Percentiles rank a stretch among this genome's conserved stretches.
phyloP scores from a whole-genome alignment of 2,329 filamentous ascomycete genomes.

The Verticillium zaregamsianum region DNA sequence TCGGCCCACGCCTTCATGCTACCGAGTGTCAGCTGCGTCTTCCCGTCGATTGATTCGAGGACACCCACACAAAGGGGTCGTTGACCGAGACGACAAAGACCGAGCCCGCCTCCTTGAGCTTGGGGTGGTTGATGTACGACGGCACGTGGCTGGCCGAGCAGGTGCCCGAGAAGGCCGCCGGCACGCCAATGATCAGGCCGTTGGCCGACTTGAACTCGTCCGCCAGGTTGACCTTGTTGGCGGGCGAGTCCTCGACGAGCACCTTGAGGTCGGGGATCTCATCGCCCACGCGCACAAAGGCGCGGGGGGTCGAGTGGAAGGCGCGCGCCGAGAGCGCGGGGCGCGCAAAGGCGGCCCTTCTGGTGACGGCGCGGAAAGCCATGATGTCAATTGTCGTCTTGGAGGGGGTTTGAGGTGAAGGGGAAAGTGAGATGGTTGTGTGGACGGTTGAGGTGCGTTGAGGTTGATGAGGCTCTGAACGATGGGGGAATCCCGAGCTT shows the following conservation, averaged over 20 bases:
- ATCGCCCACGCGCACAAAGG: slow-evolving; percentile 73
- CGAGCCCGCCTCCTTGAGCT: slow-evolving; percentile 73
- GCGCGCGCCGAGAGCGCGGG: slow-evolving; percentile 24
- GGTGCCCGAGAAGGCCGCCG: slow-evolving; percentile 65
- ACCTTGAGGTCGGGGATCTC: slow-evolving; percentile 71
- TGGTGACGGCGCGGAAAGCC: slow-evolving; percentile 31
- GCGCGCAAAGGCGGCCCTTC: slow-evolving; percentile 25
- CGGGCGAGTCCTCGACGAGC: slow-evolving; percentile 80
- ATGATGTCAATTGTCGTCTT: slow-evolving; percentile 17
- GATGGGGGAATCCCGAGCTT: neutral
- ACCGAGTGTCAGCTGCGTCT: slow-evolving; percentile 7
- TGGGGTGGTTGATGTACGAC: slow-evolving; percentile 76
- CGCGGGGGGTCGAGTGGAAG: slow-evolving; percentile 63
- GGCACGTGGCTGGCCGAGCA: slow-evolving; percentile 70
- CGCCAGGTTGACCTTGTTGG: slow-evolving; percentile 84
- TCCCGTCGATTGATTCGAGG: neutral
- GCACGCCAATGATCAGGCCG: slow-evolving; percentile 81
- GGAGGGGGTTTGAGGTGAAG: neutral
- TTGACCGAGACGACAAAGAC: slow-evolving; percentile 93
- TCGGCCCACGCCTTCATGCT: slow-evolving; percentile 90
- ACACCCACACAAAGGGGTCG: slow-evolving; percentile 83
- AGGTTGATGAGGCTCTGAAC: neutral
- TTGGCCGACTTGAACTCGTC: slow-evolving; percentile 67
- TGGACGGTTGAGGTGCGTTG: neutral
- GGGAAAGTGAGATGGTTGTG: neutral